Base-by-base conservation (phyloP, 2,329 filamentous ascomycete species). In the Penicillium sp. region DNA sequence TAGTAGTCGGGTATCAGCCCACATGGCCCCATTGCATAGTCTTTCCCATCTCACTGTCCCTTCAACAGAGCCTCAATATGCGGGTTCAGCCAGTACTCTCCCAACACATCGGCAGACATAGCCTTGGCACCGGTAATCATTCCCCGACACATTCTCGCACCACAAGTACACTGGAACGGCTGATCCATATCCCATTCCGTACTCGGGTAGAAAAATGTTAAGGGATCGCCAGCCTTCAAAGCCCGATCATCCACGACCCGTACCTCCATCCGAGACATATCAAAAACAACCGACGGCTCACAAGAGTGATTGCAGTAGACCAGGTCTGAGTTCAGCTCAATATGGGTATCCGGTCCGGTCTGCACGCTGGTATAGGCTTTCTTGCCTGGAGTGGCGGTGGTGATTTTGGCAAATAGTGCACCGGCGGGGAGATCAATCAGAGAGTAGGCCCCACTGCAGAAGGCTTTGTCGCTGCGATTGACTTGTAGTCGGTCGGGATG, bases 221-320 rank as follows among this genome's bases (percentile, higher is more conserved):
- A 64, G 6, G 68, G 62, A 49, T 80, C 77, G 1, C 76, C 77
- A 3, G 55, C 63, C 42, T 70, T 68, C 58, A 80, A 57, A 11
- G 72, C 72, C 42, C 70, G 68, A 47, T 75, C 64, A 41, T 73
- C 68, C 8, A 70, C 70, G 1, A 75, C 73, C 7, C 74, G 71
- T 37, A 75, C 69, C 51, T 77, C 73, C 68, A 74, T 71, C 50
- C 67, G 68, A 20, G 62, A 55, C 69, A 82, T 82, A 62, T 84
- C 81, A 61, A 85, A 82, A 49, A 82, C 75, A 14, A 85, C 59
- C 3, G 76, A 77, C 1, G 82, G 82, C 11, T 66, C 68, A 67
- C 81, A 85, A 2, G 77, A 81, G 69, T 85, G 82, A 70, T 85
- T 85, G 72, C 81, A 77, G 69, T 77, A 85, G 23, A 84, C 77